phyloP scores from a whole-genome alignment of 805 yeast genomes.

The Clavispora vitiphila region DNA sequence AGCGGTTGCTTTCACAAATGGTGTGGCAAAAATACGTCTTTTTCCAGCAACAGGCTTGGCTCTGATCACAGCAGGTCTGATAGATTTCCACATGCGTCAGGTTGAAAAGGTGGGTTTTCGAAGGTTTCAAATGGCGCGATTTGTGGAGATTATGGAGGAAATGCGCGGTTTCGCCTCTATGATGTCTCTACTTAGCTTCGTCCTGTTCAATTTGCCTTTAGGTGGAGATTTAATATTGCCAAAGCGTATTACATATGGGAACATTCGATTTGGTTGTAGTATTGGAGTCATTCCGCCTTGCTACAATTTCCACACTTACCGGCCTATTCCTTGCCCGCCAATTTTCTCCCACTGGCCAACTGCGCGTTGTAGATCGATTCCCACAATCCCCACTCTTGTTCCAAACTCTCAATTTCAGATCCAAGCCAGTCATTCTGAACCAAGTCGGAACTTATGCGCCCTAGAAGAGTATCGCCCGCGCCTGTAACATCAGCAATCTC shows the following conservation, averaged over 20 bases:
- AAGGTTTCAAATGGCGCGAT: not conserved
- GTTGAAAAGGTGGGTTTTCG: too few species aligned
- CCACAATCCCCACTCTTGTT: conserved; percentile 36
- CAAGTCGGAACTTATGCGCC: conserved; percentile 46
- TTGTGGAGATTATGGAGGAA: not conserved
- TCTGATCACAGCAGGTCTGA: not conserved
- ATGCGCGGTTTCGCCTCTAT: too few species aligned
- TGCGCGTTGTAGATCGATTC: conserved; percentile 33
- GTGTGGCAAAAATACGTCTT: not conserved
- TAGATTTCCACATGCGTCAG: not conserved
- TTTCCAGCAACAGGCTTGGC: not conserved
- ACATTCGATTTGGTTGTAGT: too few species aligned
- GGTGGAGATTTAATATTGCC: too few species aligned
- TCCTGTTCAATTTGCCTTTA: too few species aligned
- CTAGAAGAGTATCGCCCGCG: conserved; percentile 81
- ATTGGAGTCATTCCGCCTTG: too few species aligned
- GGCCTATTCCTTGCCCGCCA: not conserved
- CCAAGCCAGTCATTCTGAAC: conserved; percentile 24
- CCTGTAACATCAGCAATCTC: conserved; percentile 69
- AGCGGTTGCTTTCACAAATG: not conserved
- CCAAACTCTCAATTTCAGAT: conserved; percentile 20
- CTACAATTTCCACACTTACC: too few species aligned
- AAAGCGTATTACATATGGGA: too few species aligned
- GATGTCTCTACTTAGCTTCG: too few species aligned
- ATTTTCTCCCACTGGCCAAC: conserved; percentile 35